These are phyloP conservation scores for Komagataella kurtzmanii DNA, from an alignment of 805 yeast genomes.

Conservation along the genomic window DNA sequence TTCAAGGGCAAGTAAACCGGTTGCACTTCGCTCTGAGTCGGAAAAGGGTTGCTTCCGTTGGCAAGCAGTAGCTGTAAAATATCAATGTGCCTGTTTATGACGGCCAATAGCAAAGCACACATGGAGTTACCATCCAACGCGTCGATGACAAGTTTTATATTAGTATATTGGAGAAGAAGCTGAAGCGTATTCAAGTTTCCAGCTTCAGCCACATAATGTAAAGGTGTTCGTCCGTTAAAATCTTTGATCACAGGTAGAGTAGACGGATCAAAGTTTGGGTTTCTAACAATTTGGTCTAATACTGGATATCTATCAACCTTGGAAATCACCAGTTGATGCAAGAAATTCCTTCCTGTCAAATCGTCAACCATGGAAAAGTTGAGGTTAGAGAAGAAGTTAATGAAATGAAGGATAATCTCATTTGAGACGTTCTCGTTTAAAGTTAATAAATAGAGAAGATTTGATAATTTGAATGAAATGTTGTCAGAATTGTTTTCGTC, in stretches of 20 bases:
- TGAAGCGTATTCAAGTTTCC: constrained; percentile 32
- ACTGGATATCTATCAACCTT: constrained; percentile 4
- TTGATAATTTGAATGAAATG: constrained; percentile 34
- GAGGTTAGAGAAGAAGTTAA: constrained; percentile 38
- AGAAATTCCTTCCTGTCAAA: constrained; percentile 53
- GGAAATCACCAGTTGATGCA: constrained; percentile 50
- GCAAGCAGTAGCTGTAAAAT: constrained; percentile 36
- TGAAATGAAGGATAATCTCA: constrained; percentile 18
- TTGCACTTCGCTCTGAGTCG: constrained; percentile 30
- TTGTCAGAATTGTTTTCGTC: background rate
- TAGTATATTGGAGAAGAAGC: constrained; percentile 18
- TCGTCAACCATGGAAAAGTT: constrained; percentile 51
- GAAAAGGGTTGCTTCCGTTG: constrained; percentile 35
- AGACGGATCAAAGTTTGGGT: background rate
- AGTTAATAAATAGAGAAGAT: constrained; percentile 59
- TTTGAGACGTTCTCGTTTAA: constrained; percentile 55
- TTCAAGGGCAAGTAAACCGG: constrained; percentile 68
- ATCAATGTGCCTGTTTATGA: constrained; percentile 49
- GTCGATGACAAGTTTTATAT: constrained; percentile 22
- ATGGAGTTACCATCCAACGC: constrained; percentile 59
- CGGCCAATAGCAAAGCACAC: constrained; percentile 74
- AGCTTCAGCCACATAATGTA: constrained; percentile 72
- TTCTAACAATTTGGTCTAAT: constrained; percentile 12
- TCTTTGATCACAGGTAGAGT: constrained; percentile 26
- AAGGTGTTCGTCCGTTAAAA: constrained; percentile 63